These are phyloP conservation scores for Eucalyptus melliodora DNA, from an alignment of 345 rosid genomes.

Conservation along the genomic window DNA sequence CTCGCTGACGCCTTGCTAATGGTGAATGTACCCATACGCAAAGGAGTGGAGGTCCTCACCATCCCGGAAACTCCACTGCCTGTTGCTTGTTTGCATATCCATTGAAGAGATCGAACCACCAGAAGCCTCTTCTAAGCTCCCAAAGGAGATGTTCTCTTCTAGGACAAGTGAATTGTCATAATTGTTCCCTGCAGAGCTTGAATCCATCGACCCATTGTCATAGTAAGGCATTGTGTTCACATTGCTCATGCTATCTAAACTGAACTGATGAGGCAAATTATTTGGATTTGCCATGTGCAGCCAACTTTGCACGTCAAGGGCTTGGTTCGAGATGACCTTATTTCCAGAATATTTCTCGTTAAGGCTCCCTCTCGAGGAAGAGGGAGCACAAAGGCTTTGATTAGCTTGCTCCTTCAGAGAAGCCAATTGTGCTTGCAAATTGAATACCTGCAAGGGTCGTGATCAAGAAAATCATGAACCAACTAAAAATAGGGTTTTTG, in stretches of 20 bases:
- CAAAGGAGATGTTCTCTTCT: conserved; percentile 23
- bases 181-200: conserved; percentile 12
- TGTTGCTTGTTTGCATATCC: conserved; percentile 30
- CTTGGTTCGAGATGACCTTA: background rate
- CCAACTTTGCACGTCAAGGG: conserved; percentile 41
- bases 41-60: conserved; percentile 30
- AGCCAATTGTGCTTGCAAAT: conserved; percentile 79
- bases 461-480: background rate
- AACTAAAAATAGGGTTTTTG: background rate
- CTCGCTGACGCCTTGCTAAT: background rate
- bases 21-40: background rate
- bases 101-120: conserved; percentile 17
- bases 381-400: conserved; percentile 10
- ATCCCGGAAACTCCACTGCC: conserved; percentile 51
- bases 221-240: background rate
- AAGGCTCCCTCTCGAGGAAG: background rate
- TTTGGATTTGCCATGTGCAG: conserved; percentile 10
- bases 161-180: conserved; percentile 27
- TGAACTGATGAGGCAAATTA: background rate
- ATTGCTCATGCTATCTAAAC: background rate
- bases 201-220: conserved; percentile 19
- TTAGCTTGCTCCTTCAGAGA: conserved; percentile 74
- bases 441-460: conserved; percentile 49
- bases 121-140: conserved; percentile 49
- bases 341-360: background rate